These are phyloP conservation scores for Sordaria brevicollis DNA, from an alignment of 495 filamentous ascomycete genomes.

Conservation along the genomic window DNA sequence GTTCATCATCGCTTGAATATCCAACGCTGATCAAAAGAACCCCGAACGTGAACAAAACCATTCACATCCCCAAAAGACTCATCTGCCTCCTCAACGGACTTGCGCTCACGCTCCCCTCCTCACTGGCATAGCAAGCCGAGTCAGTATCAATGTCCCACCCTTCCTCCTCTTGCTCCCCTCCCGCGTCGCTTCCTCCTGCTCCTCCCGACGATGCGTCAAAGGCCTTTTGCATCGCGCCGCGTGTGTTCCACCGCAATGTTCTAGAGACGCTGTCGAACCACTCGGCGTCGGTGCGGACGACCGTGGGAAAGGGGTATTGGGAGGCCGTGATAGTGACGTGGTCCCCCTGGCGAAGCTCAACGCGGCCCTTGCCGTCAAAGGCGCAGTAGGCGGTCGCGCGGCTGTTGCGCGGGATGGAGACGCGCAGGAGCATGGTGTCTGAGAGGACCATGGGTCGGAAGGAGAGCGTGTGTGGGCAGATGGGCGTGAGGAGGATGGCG, in stretches of 20 bases:
- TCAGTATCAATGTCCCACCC: conserved; percentile 85
- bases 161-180: conserved; percentile 39
- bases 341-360: conserved; percentile 85
- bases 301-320: conserved; percentile 92
- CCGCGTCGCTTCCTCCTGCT: conserved; percentile 22
- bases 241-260: conserved; percentile 85
- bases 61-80: conserved; percentile 46
- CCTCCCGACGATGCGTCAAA: conserved; percentile 42
- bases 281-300: conserved; percentile 67
- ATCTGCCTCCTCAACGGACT: conserved; percentile 60
- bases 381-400: conserved; percentile 90
- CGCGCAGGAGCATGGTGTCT: conserved; percentile 80
- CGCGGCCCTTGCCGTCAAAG: conserved; percentile 91
- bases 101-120: conserved; percentile 47
- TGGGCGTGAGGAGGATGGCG: conserved; percentile 92
- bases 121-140: conserved; percentile 52
- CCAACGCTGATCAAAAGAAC: too few species aligned
- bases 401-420: conserved; percentile 72
- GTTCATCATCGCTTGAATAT: too few species aligned
- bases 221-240: conserved; percentile 75
- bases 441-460: conserved; percentile 99
- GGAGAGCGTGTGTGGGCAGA: conserved; percentile 92
- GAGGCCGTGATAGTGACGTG: conserved; percentile 89
- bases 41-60: too few species aligned
- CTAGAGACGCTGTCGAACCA: conserved; percentile 93